These are phyloP conservation scores for Gossypium lobatum DNA, from an alignment of 441 rosid genomes.

Conservation along the genomic window DNA sequence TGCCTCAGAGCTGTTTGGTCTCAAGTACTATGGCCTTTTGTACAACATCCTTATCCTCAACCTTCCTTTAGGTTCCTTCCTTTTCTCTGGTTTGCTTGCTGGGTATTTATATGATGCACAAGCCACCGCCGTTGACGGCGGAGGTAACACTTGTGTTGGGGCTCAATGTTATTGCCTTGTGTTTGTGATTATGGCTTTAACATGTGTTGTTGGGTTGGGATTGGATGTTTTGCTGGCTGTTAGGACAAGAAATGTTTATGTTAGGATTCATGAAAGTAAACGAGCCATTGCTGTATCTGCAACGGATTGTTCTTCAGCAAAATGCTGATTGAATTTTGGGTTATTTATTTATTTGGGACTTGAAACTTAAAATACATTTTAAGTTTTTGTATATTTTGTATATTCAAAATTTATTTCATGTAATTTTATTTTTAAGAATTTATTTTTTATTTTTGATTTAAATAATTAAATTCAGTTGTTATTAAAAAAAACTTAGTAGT, in stretches of 20 bases:
- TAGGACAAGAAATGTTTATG: slow-evolving; percentile 36
- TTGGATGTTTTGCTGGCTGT: slow-evolving; percentile 33
- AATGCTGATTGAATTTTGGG: not conserved
- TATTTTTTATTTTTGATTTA: too few species aligned
- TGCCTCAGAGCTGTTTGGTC: slow-evolving; percentile 53
- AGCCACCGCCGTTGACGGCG: slow-evolving; percentile 32
- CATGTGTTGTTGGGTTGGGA: slow-evolving; percentile 38
- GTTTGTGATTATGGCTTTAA: slow-evolving; percentile 40
- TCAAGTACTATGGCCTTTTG: slow-evolving; percentile 44
- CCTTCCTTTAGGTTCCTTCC: slow-evolving; percentile 49
- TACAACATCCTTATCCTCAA: slow-evolving; percentile 51
- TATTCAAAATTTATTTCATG: too few species aligned
- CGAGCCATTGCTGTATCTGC: slow-evolving; percentile 11
- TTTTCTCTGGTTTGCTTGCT: slow-evolving; percentile 53
- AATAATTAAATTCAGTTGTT: too few species aligned
- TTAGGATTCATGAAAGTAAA: slow-evolving; percentile 33
- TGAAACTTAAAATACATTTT: too few species aligned
- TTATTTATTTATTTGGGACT: too few species aligned
- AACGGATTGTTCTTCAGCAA: not conserved
- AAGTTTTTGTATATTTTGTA: too few species aligned
- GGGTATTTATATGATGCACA: slow-evolving; percentile 42
- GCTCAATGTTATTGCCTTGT: slow-evolving; percentile 45
- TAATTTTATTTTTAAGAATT: too few species aligned
- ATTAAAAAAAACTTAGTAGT: too few species aligned
- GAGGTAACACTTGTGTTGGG: slow-evolving; percentile 48